These are phyloP conservation scores for Thermomyces lanuginosus DNA, from an alignment of 2,329 filamentous ascomycete species.

Conservation along the genomic window DNA sequence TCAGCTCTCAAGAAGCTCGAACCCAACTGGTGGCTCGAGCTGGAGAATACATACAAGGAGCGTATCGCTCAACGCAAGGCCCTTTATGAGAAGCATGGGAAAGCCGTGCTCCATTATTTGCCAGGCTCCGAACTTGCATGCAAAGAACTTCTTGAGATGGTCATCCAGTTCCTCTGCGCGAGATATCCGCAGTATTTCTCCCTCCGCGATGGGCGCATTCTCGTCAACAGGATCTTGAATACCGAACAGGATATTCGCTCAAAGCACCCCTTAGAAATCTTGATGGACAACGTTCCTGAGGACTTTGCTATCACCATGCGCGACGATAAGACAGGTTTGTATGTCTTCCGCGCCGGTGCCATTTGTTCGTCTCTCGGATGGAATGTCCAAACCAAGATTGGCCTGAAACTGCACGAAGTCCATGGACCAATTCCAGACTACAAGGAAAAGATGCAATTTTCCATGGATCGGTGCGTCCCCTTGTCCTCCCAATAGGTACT, in stretches of 20 bases:
- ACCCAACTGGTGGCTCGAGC: constrained; percentile 74
- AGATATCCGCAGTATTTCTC: constrained; percentile 64
- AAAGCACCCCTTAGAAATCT: constrained; percentile 49
- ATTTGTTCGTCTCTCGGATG: constrained; percentile 70
- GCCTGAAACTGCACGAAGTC: constrained; percentile 51
- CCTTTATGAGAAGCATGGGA: constrained; percentile 48
- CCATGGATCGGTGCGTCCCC: constrained; percentile 55
- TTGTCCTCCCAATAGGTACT: neutral
- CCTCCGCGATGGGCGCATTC: constrained; percentile 37
- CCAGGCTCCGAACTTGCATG: constrained; percentile 64
- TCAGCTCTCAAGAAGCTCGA: constrained; percentile 63
- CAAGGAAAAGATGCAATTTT: constrained; percentile 73
- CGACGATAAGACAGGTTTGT: constrained; percentile 53
- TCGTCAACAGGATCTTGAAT: constrained; percentile 54
- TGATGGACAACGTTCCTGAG: constrained; percentile 66
- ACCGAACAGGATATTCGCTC: constrained; percentile 44
- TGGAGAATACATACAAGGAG: constrained; percentile 54
- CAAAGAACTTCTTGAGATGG: constrained; percentile 80
- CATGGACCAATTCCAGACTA: constrained; percentile 66
- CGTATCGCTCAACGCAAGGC: constrained; percentile 53
- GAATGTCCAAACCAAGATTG: constrained; percentile 61
- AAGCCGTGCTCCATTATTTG: constrained; percentile 47
- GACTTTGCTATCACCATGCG: constrained; percentile 67
- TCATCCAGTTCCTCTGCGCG: constrained; percentile 58
- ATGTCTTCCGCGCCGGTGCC: constrained; percentile 57